These are phyloP conservation scores for Taphrina deformans DNA, from an alignment of 1,139 yeast genomes.

Conservation along the genomic window DNA sequence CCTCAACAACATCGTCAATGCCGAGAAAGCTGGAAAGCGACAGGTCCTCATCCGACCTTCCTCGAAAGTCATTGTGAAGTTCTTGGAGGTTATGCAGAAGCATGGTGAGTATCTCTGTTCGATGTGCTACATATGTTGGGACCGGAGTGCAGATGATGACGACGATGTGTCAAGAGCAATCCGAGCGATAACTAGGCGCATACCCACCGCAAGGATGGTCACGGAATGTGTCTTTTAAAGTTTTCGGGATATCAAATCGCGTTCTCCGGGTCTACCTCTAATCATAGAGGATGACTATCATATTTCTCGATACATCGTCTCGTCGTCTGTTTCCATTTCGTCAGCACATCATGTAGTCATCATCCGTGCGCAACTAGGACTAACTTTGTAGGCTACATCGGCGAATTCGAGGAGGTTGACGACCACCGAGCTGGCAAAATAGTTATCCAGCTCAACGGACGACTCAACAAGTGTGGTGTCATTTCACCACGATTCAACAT, in stretches of 20 bases:
- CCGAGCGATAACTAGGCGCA: conserved; percentile 36
- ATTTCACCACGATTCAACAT: conserved; percentile 98
- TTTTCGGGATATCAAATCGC: conserved; percentile 21
- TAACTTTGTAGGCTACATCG: conserved; percentile 74
- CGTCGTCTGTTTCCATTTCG: not conserved
- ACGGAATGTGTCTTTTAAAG: conserved; percentile 34
- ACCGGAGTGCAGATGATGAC: not conserved
- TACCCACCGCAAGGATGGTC: conserved; percentile 32
- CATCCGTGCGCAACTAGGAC: conserved; percentile 32
- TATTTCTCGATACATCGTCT: conserved; percentile 33
- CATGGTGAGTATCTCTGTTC: conserved; percentile 60
- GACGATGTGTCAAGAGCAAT: conserved; percentile 2
- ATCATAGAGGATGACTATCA: conserved; percentile 32
- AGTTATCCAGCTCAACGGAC: conserved; percentile 94
- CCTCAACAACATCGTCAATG: conserved; percentile 96
- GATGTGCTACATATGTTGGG: not conserved
- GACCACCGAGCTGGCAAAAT: conserved; percentile 99
- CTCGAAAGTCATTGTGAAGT: conserved; percentile 96
- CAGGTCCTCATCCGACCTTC: conserved; percentile 99
- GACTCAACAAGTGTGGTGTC: conserved; percentile 98
- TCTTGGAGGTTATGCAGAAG: conserved; percentile 95
- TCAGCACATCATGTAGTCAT: not conserved
- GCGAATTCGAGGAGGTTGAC: conserved; percentile 97
- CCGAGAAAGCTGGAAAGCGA: conserved; percentile 99
- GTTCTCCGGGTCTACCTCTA: conserved; percentile 34